Evolutionary conservation across 345 rosid species (phyloP).

Genomic region (Arabidopsis arenosa): DNA sequence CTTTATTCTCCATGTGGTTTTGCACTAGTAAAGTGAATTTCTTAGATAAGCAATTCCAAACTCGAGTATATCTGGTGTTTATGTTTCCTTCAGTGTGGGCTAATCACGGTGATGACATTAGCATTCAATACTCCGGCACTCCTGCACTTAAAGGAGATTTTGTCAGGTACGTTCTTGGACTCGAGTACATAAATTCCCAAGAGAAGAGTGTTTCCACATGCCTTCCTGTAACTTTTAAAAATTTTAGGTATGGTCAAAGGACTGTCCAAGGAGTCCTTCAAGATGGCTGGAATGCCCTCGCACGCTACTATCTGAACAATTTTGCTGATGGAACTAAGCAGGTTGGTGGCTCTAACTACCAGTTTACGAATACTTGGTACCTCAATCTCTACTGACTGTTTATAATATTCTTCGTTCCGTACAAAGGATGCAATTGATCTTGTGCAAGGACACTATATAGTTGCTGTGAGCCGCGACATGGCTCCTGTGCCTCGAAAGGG

Average conservation of each 20-base stretch:
- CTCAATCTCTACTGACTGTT: conserved; percentile 20
- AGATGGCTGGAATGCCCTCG: conserved; percentile 77
- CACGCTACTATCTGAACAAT: conserved; percentile 93
- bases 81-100: conserved; percentile 82
- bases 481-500: conserved; percentile 59
- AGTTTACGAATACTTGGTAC: conserved; percentile 17
- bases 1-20: conserved; percentile 16
- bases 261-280: conserved; percentile 80
- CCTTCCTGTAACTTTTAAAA: conserved; percentile 6
- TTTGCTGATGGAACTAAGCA: conserved; percentile 91
- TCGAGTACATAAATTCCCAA: not conserved
- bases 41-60: conserved; percentile 4
- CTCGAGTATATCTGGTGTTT: conserved; percentile 32
- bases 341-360: conserved; percentile 48
- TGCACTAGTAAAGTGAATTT: conserved; percentile 2
- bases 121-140: conserved; percentile 98
- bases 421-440: conserved; percentile 84
- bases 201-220: conserved; percentile 11
- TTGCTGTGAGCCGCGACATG: conserved; percentile 73
- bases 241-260: conserved; percentile 76
- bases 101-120: conserved; percentile 94
- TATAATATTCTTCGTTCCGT: conserved; percentile 15
- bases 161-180: conserved; percentile 62
- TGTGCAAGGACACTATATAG: conserved; percentile 86
- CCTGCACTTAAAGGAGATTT: conserved; percentile 97